Evolutionary conservation across 2,329 filamentous ascomycete species (phyloP).

Genomic region (Sarocladium oryzae): DNA sequence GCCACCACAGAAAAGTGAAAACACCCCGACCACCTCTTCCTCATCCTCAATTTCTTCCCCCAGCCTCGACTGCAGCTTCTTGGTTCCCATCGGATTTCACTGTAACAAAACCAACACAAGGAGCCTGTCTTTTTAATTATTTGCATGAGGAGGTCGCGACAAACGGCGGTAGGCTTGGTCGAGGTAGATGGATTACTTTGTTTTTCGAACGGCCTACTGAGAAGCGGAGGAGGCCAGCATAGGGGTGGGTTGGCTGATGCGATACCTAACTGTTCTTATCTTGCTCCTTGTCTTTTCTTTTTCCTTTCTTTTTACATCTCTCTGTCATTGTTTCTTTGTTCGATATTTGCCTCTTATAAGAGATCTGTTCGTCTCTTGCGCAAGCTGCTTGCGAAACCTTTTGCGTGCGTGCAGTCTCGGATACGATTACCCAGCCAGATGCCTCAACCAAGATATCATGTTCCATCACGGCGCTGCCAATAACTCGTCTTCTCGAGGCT

Average conservation of each 20-base stretch:
- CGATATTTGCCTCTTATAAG: constrained; percentile 6
- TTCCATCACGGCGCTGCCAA: no score
- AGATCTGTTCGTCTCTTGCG: not conserved
- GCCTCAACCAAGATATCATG: no score
- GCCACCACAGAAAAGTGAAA: not conserved
- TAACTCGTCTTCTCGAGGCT: no score
- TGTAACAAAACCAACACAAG: constrained; percentile 8
- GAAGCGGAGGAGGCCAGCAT: not conserved
- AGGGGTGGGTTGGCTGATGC: constrained; percentile 10
- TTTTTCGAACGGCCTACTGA: constrained; percentile 5
- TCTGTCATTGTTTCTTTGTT: constrained; percentile 6
- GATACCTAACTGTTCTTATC: constrained; percentile 10
- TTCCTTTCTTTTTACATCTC: not conserved
- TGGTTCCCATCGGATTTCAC: constrained; percentile 1
- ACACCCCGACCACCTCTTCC: not conserved
- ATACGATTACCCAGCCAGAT: no score
- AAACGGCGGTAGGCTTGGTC: not conserved
- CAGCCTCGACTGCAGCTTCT: constrained; percentile 5
- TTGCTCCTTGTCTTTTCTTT: constrained; percentile 10
- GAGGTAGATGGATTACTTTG: not conserved
- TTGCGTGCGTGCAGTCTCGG: not conserved
- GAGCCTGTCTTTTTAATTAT: constrained; percentile 5
- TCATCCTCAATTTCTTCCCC: not conserved
- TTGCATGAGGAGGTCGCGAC: constrained; percentile 7
- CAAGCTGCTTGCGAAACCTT: not conserved